Base-by-base conservation (phyloP, 2,329 filamentous ascomycete genomes). In the Fusarium subtropicale region DNA sequence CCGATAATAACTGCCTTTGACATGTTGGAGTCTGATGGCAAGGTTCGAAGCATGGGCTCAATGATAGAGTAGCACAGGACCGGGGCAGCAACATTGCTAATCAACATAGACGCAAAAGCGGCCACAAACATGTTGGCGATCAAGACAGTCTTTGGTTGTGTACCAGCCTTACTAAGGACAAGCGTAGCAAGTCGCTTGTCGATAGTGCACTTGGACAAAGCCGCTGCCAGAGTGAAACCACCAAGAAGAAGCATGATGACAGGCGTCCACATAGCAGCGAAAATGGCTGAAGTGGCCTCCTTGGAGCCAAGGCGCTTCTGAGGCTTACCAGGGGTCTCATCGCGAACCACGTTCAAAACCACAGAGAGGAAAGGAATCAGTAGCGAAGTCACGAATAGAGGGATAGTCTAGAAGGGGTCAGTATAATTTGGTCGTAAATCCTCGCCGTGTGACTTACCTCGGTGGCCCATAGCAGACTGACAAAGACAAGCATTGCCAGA, bases 121-220 rank as follows among this genome's bases (percentile, higher is more conserved):
- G 95, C 94, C 42, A 99, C 96, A 74, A 97, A 94, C 96, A 99
- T 99, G 81, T 95, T 97, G 56, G 95, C 96, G n/a, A 99, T 81
- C 7, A 99, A 85, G 5, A 99, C 96, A 4, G 92, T 95, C 57
- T 90, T 87, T 12, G 96, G 96, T 74, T 90, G 91, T 5, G 96
- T 97, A 9, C 96, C 96, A 11, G 96, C 96, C 82, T 97, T 98
- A 83, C 94, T 97, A 34, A 99, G 86, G 30, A 99, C 92, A 75
- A 98, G 93, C 2, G 95, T 97, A 3, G 96, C 96, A 82, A 99
- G 94, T 76, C 96, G 91, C 81, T 98, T 97, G 65, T 97, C 96
- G 75, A 99, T 98, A 72, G 94, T 96, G 80, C 97, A 97, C 79
- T 99, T 99, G 50, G 94, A 97, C 57, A 99, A 82, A 0, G 96